Conservation (phyloP, 106 monocot species). For the Apostasia ramifera region DNA sequence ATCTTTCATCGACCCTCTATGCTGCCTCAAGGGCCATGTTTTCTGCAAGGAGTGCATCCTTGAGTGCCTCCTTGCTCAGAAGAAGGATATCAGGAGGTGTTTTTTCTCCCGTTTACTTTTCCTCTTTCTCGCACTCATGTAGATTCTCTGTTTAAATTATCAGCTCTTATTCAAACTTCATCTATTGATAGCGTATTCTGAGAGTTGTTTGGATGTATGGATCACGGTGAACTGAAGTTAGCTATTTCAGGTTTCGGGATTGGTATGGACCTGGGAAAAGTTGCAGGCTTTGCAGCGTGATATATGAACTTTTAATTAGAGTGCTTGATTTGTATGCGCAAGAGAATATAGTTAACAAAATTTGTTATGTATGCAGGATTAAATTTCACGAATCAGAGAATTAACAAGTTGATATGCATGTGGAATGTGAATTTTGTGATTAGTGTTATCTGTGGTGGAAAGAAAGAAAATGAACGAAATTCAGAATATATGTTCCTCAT, state of each 20-base stretch:
- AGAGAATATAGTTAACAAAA: too few species aligned
- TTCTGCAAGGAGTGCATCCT: constrained; percentile 98
- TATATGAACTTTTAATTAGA: too few species aligned
- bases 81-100: constrained; percentile 91
- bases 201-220: too few species aligned
- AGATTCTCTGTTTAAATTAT: background rate
- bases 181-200: too few species aligned
- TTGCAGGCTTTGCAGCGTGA: background rate
- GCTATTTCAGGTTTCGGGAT: background rate
- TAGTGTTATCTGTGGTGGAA: too few species aligned
- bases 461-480: too few species aligned
- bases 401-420: too few species aligned
- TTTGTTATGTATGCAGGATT: too few species aligned
- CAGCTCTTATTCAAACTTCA: background rate
- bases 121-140: background rate
- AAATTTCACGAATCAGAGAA: too few species aligned
- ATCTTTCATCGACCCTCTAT: constrained; percentile 72
- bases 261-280: background rate
- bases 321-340: too few species aligned
- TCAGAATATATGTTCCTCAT: too few species aligned
- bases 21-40: constrained; percentile 80
- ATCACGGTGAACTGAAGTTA: background rate
- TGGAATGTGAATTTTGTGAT: too few species aligned
- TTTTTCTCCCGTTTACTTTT: background rate
- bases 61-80: constrained; percentile 91